Percentiles rank a stretch among this genome's conserved stretches.
These are phyloP conservation scores for Pythium monospermum DNA, from an alignment of 352 stramenopile genomes.

Conservation along the genomic window DNA sequence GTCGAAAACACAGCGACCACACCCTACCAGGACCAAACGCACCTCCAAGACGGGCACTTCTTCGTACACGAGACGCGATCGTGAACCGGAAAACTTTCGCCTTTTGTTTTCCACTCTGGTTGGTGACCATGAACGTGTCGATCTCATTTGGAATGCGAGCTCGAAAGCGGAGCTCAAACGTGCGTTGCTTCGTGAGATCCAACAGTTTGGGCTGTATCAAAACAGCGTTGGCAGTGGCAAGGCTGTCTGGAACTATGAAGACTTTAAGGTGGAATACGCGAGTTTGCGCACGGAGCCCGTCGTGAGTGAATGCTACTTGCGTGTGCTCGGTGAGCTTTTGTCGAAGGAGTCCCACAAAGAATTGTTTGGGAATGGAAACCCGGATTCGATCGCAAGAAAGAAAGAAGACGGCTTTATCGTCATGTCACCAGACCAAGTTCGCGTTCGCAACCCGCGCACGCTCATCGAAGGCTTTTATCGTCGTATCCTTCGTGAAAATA, in stretches of 20 bases:
- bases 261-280: constrained; percentile 91
- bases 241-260: constrained; percentile 95
- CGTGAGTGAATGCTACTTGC: constrained; percentile 90
- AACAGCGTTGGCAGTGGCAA: constrained; percentile 56
- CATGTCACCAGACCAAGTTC: constrained; percentile 49
- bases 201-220: constrained; percentile 75
- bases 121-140: constrained; percentile 88
- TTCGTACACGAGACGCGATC: constrained; percentile 11
- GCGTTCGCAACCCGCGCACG: constrained; percentile 39
- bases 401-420: constrained; percentile 51
- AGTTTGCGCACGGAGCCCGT: constrained; percentile 84
- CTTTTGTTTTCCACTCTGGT: constrained; percentile 93
- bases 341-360: background rate
- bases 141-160: constrained; percentile 93
- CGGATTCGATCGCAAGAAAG: background rate
- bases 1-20: constrained; percentile 26
- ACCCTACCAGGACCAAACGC: constrained; percentile 23
- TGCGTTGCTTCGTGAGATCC: constrained; percentile 80
- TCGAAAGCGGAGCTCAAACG: constrained; percentile 87
- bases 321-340: constrained; percentile 43
- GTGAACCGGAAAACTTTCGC: constrained; percentile 89
- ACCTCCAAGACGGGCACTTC: constrained; percentile 11
- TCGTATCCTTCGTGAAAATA: constrained; percentile 70
- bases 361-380: background rate
- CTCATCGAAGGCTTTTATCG: constrained; percentile 64